These are phyloP conservation scores for Collybia mongolica DNA, from an alignment of 768 basidiomycete species.

Conservation along the genomic window DNA sequence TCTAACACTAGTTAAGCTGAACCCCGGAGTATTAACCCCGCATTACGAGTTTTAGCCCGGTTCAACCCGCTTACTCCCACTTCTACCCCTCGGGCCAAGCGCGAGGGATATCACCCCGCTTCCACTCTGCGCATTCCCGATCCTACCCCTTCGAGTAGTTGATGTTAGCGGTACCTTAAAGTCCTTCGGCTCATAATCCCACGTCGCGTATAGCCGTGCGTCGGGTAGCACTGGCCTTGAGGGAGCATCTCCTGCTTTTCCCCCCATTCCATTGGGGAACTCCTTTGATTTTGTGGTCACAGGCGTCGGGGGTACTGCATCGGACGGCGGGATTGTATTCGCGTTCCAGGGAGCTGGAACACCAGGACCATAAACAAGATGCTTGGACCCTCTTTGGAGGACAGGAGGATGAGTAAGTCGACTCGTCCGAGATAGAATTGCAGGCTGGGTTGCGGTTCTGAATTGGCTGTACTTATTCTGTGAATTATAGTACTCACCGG, in stretches of 20 bases:
- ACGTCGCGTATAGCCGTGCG: conserved; percentile 53
- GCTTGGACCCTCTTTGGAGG: conserved; percentile 50
- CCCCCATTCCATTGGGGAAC: conserved; percentile 24
- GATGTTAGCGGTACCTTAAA: conserved; percentile 34
- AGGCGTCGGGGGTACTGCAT: conserved; percentile 21
- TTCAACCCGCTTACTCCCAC: neutral
- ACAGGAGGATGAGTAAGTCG: conserved; percentile 66
- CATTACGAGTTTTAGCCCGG: no score
- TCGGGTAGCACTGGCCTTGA: conserved; percentile 43
- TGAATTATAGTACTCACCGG: conserved; percentile 48
- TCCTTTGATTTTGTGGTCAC: conserved; percentile 16
- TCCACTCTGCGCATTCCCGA: conserved; percentile 28
- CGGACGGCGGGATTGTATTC: conserved; percentile 28
- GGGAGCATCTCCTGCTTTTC: conserved; percentile 23
- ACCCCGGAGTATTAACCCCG: no score
- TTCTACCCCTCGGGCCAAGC: conserved; percentile 6
- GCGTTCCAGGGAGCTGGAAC: conserved; percentile 56
- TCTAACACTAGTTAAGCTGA: no score
- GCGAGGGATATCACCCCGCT: conserved; percentile 14
- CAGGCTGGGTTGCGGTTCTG: conserved; percentile 32
- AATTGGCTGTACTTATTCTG: neutral
- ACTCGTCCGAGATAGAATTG: conserved; percentile 58
- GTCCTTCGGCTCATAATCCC: conserved; percentile 56
- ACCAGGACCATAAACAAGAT: conserved; percentile 45
- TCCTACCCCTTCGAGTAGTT: conserved; percentile 25